Evolutionary conservation across 2,329 filamentous ascomycete species (phyloP).

Genomic region (Colletotrichum falcatum): DNA sequence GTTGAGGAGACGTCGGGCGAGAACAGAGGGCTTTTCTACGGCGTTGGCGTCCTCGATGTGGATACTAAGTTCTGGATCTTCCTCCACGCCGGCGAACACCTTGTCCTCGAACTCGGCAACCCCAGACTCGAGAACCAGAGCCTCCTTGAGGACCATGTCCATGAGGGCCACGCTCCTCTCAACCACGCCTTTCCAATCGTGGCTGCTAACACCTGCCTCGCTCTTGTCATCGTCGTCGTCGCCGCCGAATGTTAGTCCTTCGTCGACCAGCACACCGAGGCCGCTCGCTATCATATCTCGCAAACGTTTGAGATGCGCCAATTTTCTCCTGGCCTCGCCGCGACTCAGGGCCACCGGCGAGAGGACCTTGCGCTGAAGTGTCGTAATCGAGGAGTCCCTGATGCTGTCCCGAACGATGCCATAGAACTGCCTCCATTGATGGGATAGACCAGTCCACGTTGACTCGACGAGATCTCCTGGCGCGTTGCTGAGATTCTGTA

Average conservation of each 20-base stretch:
- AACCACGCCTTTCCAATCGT: constrained; percentile 77
- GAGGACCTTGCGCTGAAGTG: constrained; percentile 78
- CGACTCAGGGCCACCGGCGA: constrained; percentile 83
- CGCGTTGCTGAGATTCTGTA: constrained; percentile 44
- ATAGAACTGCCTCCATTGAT: constrained; percentile 80
- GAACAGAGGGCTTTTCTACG: constrained; percentile 64
- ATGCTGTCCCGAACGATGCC: constrained; percentile 81
- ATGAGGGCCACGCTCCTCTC: constrained; percentile 86
- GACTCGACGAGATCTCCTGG: constrained; percentile 52
- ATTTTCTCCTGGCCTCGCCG: constrained; percentile 80
- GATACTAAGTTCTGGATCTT: constrained; percentile 69
- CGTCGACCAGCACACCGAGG: constrained; percentile 87
- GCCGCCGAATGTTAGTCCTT: constrained; percentile 78
- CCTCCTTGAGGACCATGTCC: constrained; percentile 83
- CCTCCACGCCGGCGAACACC: constrained; percentile 72
- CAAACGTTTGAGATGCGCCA: constrained; percentile 76
- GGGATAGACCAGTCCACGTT: constrained; percentile 55
- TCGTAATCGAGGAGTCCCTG: constrained; percentile 75
- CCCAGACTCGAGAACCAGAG: constrained; percentile 72
- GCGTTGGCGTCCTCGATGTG: constrained; percentile 61
- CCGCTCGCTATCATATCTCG: constrained; percentile 87
- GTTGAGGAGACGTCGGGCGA: constrained; percentile 74
- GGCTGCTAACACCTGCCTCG: constrained; percentile 64
- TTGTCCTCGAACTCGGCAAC: constrained; percentile 74
- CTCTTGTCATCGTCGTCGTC: constrained; percentile 63